Percentiles rank a stretch among this genome's conserved stretches.
These are phyloP conservation scores for Begonia loranthoides DNA, from an alignment of 306 rosid species.

Conservation along the genomic window DNA sequence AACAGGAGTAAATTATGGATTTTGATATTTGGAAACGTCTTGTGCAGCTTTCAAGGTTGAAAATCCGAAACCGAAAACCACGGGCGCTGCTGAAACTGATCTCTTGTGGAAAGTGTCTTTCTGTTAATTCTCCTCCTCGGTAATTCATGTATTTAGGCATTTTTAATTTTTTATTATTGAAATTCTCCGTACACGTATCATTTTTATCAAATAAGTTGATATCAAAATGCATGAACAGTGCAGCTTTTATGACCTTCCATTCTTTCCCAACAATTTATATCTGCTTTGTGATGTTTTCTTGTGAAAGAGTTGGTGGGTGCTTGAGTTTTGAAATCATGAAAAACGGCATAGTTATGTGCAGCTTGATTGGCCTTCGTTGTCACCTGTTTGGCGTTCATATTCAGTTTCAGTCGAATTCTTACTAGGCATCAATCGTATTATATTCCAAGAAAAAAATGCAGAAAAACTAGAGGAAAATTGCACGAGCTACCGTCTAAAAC, in stretches of 20 bases:
- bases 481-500: not conserved
- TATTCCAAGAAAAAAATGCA: not conserved
- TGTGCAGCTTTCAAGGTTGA: slow-evolving; percentile 85
- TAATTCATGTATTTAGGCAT: slow-evolving; percentile 38
- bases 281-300: no score
- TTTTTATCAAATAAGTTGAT: not conserved
- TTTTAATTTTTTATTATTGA: slow-evolving; percentile 7
- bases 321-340: no score
- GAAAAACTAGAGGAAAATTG: not conserved
- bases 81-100: slow-evolving; percentile 68
- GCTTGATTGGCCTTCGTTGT: not conserved
- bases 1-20: not conserved
- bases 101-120: slow-evolving; percentile 74
- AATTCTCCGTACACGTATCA: not conserved
- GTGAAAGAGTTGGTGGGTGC: no score
- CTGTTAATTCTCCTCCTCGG: slow-evolving; percentile 67
- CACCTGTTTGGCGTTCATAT: not conserved
- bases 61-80: slow-evolving; percentile 43
- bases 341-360: no score
- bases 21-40: slow-evolving; percentile 11
- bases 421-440: no score
- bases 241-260: not conserved
- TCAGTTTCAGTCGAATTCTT: not conserved
- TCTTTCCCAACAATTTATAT: no score
- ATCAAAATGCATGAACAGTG: not conserved